Evolutionary conservation across 257 asterid genomes (phyloP), one percentile per base, ranked within the genome.

Genomic region (Scutellaria minor): DNA sequence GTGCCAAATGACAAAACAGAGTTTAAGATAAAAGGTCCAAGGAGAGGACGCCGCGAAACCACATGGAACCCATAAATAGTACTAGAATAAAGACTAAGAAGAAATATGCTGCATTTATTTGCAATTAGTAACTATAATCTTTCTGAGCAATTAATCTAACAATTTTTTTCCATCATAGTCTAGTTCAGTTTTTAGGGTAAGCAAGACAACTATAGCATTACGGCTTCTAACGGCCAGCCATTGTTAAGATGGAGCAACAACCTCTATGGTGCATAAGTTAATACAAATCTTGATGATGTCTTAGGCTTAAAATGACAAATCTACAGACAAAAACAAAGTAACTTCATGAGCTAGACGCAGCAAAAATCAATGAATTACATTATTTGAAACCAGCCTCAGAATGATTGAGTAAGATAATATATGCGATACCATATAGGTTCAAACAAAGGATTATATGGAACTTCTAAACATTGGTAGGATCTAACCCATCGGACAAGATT

Each of bases 131-230:
- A 14, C 69, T n/a, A 45, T 46, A 74, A 58, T 44, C 67, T 15
- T 24, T 13, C 61, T 15, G 20, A 22, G 67, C 44, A 57, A 57
- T 24, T 35, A 69, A 22, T 12, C 18, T 5, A 58, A 18, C 13
- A 9, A 45, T 4, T n/a, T 12, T 6, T 15, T 71, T 63, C 48
- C 51, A 77, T 48, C 45, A 22, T 18, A 18, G 18, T 18, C 66
- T 4, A 72, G 12, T 70, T 46, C 73, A 56, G 47, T 42, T 53
- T 46, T 27, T 5, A 22, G 14, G 60, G 13, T 58, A 44, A 10
- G 41, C 20, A 63, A 56, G 65, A 54, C 67, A 45, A 31, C 62
- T 35, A 64, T 50, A 58, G 69, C 64, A 67, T 24, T 22, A 42
- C 6, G 13, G 6, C 4, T n/a, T 40, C 9, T 51, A 13, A 52